Base-by-base conservation (phyloP, 768 basidiomycete species). In the Daedaleopsis nitida region DNA sequence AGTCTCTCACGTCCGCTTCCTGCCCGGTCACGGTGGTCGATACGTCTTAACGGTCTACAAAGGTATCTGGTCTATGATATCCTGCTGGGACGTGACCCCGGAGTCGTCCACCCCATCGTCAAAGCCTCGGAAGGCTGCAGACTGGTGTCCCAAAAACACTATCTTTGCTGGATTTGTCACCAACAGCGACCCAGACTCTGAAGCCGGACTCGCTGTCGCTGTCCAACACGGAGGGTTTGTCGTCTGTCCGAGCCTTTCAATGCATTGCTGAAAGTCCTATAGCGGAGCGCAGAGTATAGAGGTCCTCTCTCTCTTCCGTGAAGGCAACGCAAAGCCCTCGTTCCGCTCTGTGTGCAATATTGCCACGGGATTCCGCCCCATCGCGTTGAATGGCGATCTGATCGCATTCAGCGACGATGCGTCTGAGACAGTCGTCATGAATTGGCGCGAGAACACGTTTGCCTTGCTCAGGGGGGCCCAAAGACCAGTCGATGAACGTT, bases 61-160 rank as follows among this genome's bases (percentile, higher is more conserved):
- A 60, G 77, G 79, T 7, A 81, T 89, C 52, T 89, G 88, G 88
- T 83, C 84, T 43, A 74, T 77, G 17, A 65, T 89, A 50, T 75
- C 78, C 1, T 66, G 86, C 19, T 87, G 88, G 84, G 78, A 84
- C 57, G 65, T 83, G 23, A 71, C 59, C 12, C 27, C 45, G 10
- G 45, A 35, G 4, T 5, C 55, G 1, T 21, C 52, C 3, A 7
- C 11, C 1, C n/a, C 16, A 11, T 17, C 37, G 6, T 6, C 21
- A 3, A n/a, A 43, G n/a, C 60, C 52, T 12, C 53, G 59, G 1
- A 61, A 59, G 27, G 60, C 65, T 8, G 79, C 77, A 14, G 76
- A 82, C 52, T 88, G 88, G 87, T 80, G 48, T 14, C 67, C 65
- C 0, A 77, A 80, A 54, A 81, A 81, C 16, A 81, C 78, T 0